Evolutionary conservation across 202 grass and related monocot species (phyloP), one percentile per base, ranked within the genome.

Genomic region (Digitaria exilis): DNA sequence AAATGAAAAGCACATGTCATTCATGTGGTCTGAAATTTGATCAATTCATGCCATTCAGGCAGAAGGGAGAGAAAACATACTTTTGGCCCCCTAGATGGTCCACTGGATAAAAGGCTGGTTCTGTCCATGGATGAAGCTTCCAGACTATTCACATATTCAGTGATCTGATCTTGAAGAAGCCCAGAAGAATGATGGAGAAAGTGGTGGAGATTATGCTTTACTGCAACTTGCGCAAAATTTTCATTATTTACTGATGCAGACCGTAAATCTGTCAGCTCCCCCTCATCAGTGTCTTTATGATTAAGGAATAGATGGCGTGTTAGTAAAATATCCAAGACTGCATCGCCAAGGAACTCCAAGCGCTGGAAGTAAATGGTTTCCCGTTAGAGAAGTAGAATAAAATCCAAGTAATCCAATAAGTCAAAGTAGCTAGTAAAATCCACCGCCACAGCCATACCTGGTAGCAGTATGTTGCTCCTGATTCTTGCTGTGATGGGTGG

Each of bases 231-330:
- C 76, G 96, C 93, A 80, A 98, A 98, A 75, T 94, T 96, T 68
- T 95, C 89, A 34, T 98, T 98, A 73, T 93, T 98, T 69, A 98
- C 96, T 46, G 93, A 98, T 71, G 93, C 93, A 60, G 91, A 94
- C 25, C 96, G 82, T 82, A 98, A 85, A 89, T 96, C 93, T 77
- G 93, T 98, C 83, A 98, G 77, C 75, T 96, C 87, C 60, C 93
- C 96, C 43, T 94, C 93, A 73, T 87, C 87, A 18, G 84, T 85
- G 71, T 98, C 87, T 81, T 86, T 87, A 80, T 98, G 82, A 73
- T 61, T 87, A 81, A 87, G 37, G 87, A 93, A 98, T 49, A 92
- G 70, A 82, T 98, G 80, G 30, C 24, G 79, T 19, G 93, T 96
- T 86, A 98, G 84, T 49, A 98, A 87, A 60, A 98, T 81, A 83